phyloP scores from a whole-genome alignment of 768 basidiomycete species.

The Podaxis rugospora region DNA sequence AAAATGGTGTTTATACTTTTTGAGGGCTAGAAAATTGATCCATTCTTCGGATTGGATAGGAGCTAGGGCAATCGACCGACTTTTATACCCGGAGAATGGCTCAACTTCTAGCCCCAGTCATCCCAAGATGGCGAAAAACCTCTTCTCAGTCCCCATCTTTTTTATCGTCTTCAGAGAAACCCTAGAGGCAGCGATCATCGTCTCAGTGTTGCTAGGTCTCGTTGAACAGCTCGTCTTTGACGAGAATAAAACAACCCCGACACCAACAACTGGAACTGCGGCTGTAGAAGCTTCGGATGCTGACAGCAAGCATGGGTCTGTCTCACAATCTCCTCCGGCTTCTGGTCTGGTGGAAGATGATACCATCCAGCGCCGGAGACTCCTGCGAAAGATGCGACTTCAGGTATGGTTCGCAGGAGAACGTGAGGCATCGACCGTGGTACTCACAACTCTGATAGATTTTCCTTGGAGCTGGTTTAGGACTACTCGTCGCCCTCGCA shows the following conservation, averaged over 20 bases:
- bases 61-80: not conserved
- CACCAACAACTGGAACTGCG: slow-evolving; percentile 8
- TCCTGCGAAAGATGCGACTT: slow-evolving; percentile 65
- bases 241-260: slow-evolving; percentile 21
- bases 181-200: slow-evolving; percentile 87
- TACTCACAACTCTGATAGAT: slow-evolving; percentile 42
- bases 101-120: not conserved
- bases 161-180: slow-evolving; percentile 97
- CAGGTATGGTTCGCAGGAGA: slow-evolving; percentile 36
- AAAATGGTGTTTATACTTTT: not conserved
- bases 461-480: slow-evolving; percentile 66
- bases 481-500: slow-evolving; percentile 73
- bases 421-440: not conserved
- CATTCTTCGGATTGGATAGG: not conserved
- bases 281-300: slow-evolving; percentile 18
- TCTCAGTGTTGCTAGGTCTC: slow-evolving; percentile 87
- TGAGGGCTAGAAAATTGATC: not conserved
- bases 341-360: slow-evolving; percentile 23
- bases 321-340: slow-evolving; percentile 18
- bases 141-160: slow-evolving; percentile 92
- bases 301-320: slow-evolving; percentile 22
- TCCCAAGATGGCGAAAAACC: slow-evolving; percentile 54
- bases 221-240: slow-evolving; percentile 77
- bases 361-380: slow-evolving; percentile 29
- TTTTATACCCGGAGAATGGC: not conserved